phyloP scores from a whole-genome alignment of 441 rosid species.

The Arabidopsis lyrata region DNA sequence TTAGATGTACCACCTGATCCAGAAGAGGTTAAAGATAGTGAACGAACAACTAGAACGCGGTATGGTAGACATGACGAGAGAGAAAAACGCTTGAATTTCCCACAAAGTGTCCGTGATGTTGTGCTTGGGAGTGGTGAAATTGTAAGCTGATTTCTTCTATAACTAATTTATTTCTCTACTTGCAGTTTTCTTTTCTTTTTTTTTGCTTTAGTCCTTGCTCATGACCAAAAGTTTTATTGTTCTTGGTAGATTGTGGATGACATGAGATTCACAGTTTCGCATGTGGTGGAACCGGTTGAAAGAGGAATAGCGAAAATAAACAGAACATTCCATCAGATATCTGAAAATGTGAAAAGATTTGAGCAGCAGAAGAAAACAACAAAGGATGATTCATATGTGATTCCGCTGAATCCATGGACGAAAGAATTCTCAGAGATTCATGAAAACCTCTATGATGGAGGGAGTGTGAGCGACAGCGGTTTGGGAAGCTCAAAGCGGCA shows the following conservation, averaged over 20 bases:
- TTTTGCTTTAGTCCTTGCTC: background rate
- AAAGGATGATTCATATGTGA: constrained; percentile 82
- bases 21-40: constrained; percentile 89
- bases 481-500: constrained; percentile 62
- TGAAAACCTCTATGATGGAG: constrained; percentile 65
- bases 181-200: background rate
- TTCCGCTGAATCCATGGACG: constrained; percentile 79
- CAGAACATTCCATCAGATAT: constrained; percentile 79
- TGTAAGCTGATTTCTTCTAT: constrained; percentile 53
- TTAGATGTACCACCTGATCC: constrained; percentile 89
- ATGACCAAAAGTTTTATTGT: constrained; percentile 1
- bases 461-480: constrained; percentile 93
- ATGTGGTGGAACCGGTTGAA: constrained; percentile 95
- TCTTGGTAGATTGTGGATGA: constrained; percentile 83
- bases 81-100: constrained; percentile 85
- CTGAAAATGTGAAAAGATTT: constrained; percentile 82
- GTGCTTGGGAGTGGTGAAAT: constrained; percentile 96
- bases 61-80: constrained; percentile 64
- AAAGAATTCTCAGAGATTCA: constrained; percentile 81
- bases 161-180: background rate
- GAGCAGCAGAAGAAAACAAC: constrained; percentile 72
- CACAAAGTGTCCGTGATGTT: constrained; percentile 97
- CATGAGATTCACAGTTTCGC: constrained; percentile 97
- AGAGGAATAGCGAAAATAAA: constrained; percentile 92
- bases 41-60: constrained; percentile 65